These are phyloP conservation scores for Pyrenula aspistea DNA, from an alignment of 495 filamentous ascomycete species.

Conservation along the genomic window DNA sequence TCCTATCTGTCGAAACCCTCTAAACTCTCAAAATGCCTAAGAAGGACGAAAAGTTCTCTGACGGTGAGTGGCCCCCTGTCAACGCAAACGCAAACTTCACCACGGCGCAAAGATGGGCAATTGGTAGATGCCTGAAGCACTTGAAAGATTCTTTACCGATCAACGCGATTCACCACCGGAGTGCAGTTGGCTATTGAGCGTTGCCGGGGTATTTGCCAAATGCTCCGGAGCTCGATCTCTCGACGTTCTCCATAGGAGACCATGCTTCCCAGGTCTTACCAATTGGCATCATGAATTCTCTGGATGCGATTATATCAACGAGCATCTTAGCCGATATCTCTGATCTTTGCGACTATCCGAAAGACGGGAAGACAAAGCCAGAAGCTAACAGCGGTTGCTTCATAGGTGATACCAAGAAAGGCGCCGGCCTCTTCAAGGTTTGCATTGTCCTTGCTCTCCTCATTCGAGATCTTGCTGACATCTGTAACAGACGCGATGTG, in stretches of 20 bases:
- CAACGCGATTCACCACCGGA: too few relatives aligned
- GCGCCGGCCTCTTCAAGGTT: conserved; percentile 95
- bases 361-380: conserved; percentile 1
- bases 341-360: neutral
- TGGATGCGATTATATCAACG: neutral
- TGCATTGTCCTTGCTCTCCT: neutral
- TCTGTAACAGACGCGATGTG: conserved; percentile 69
- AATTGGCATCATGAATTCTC: neutral
- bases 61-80: conserved; percentile 15
- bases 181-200: too few relatives aligned
- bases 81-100: neutral
- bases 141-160: neutral
- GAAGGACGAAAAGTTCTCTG: conserved; percentile 9
- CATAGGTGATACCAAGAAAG: conserved; percentile 88
- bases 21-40: conserved; percentile 5
- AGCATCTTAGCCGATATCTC: neutral
- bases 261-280: too few relatives aligned
- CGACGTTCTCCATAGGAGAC: neutral
- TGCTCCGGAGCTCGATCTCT: neutral
- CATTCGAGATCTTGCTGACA: neutral
- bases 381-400: conserved; percentile 16
- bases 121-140: neutral
- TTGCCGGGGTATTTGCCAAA: too few relatives aligned
- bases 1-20: neutral
- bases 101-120: neutral